Evolutionary conservation across 352 stramenopile species (phyloP).

Genomic region (Lagenidium sp.): DNA sequence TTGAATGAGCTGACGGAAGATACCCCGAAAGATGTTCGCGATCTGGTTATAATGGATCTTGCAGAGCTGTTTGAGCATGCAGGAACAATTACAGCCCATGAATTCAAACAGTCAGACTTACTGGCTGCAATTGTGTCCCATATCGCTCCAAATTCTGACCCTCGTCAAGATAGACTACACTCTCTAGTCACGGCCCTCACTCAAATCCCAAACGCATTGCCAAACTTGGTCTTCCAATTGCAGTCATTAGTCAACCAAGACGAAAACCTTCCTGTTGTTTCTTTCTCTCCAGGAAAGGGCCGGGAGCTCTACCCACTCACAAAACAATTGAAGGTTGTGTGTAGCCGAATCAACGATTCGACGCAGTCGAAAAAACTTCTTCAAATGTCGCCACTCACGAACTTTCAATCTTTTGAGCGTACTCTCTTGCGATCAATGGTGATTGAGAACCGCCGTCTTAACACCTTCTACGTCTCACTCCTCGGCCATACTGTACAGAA

Average conservation of each 20-base stretch:
- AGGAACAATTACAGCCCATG: constrained; percentile 73
- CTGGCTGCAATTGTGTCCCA: constrained; percentile 54
- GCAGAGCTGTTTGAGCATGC: constrained; percentile 69
- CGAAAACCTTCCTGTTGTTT: constrained; percentile 51
- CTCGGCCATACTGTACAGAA: constrained; percentile 68
- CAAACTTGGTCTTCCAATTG: constrained; percentile 45
- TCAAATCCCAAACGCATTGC: constrained; percentile 32
- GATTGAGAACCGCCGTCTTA: constrained; percentile 39
- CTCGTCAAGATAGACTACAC: constrained; percentile 15
- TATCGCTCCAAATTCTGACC: constrained; percentile 23
- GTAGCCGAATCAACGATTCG: constrained; percentile 5
- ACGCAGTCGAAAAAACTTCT: constrained; percentile 30
- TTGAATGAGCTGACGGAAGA: constrained; percentile 30
- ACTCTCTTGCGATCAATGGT: constrained; percentile 57
- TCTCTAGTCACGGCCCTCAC: constrained; percentile 25
- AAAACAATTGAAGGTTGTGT: constrained; percentile 51
- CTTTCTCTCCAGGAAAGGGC: constrained; percentile 52
- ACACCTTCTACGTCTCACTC: constrained; percentile 50
- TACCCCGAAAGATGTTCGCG: constrained; percentile 19
- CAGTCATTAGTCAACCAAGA: constrained; percentile 74
- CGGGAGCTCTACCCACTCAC: constrained; percentile 72
- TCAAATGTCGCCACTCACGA: constrained; percentile 61
- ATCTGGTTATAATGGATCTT: constrained; percentile 58
- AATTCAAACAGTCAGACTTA: constrained; percentile 78
- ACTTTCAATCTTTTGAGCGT: constrained; percentile 85